A percentile compares a stretch with the other conserved stretches of the same genome.
These are phyloP conservation scores for Heterobasidion annosum DNA, from an alignment of 1,284 basidiomycete genomes.

Conservation along the genomic window DNA sequence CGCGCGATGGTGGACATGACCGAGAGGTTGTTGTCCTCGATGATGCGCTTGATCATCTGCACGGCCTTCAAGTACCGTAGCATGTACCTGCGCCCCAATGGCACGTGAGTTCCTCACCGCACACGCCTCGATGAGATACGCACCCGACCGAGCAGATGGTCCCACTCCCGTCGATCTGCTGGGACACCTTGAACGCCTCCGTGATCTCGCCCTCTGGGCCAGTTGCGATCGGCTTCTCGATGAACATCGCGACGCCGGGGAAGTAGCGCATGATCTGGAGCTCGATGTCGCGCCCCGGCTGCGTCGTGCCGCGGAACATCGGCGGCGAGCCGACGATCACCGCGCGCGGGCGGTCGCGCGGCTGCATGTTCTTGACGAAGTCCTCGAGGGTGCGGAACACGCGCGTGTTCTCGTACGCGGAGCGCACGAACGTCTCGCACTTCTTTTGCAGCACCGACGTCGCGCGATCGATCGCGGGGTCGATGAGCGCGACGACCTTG, in stretches of 20 bases:
- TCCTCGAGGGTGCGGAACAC: slow-evolving; percentile 87
- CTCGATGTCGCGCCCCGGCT: slow-evolving; percentile 83
- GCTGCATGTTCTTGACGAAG: slow-evolving; percentile 65
- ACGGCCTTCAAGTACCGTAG: slow-evolving; percentile 90
- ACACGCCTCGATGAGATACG: slow-evolving; percentile 9
- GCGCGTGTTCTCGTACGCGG: slow-evolving; percentile 88
- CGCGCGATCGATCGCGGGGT: slow-evolving; percentile 83
- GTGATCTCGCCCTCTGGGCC: slow-evolving; percentile 66
- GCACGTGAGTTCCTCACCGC: background rate
- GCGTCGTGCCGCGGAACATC: slow-evolving; percentile 80
- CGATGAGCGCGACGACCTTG: slow-evolving; percentile 92
- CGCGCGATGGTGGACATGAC: slow-evolving; percentile 97
- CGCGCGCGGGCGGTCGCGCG: slow-evolving; percentile 55
- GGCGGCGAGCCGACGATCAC: slow-evolving; percentile 91
- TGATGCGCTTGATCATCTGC: slow-evolving; percentile 97
- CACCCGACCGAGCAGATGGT: slow-evolving; percentile 90
- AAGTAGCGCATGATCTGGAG: slow-evolving; percentile 84
- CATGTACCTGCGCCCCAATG: slow-evolving; percentile 56
- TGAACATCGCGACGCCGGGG: slow-evolving; percentile 86
- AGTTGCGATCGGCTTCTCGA: slow-evolving; percentile 93
- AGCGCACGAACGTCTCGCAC: slow-evolving; percentile 88
- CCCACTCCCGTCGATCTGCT: slow-evolving; percentile 56
- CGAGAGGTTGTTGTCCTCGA: slow-evolving; percentile 90
- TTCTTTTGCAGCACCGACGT: slow-evolving; percentile 80
- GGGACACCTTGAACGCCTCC: slow-evolving; percentile 59